Evolutionary conservation across 768 basidiomycete species (phyloP).

Genomic region (Nidularia sp.): DNA sequence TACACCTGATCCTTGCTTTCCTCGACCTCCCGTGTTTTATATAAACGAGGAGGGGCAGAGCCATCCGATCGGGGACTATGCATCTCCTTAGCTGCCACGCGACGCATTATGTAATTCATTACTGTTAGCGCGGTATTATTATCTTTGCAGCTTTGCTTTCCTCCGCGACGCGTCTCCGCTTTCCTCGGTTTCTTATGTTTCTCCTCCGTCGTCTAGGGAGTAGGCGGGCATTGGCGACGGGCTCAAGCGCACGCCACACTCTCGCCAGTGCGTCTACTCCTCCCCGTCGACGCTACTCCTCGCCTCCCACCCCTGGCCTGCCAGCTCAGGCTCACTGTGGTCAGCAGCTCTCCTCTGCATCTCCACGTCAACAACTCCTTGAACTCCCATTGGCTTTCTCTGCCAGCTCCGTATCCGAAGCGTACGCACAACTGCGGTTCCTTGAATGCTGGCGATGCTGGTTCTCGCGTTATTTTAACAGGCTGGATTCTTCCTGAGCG

Average conservation of each 20-base stretch:
- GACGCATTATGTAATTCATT: too few species aligned
- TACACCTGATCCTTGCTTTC: too few species aligned
- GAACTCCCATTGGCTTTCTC: neutral
- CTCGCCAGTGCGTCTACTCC: conserved; percentile 3
- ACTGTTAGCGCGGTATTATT: too few species aligned
- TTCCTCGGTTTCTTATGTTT: too few species aligned
- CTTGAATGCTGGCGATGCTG: conserved; percentile 48
- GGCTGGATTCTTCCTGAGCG: conserved; percentile 84
- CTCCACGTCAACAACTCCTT: conserved; percentile 9
- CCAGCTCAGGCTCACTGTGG: conserved; percentile 25
- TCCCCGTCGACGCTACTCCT: conserved; percentile 6
- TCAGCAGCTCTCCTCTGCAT: conserved; percentile 19
- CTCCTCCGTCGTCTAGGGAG: too few species aligned
- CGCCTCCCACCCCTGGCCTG: conserved; percentile 3
- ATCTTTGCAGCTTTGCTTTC: too few species aligned
- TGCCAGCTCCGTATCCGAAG: conserved; percentile 50
- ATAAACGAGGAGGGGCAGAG: conserved; percentile 9
- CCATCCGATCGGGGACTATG: too few species aligned
- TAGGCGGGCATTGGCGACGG: too few species aligned
- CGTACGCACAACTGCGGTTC: conserved; percentile 66
- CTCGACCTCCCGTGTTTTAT: conserved; percentile 3
- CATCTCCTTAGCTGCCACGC: conserved; percentile 7
- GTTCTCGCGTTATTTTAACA: conserved; percentile 60
- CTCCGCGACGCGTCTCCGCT: too few species aligned
- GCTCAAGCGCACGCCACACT: neutral